phyloP scores from a whole-genome alignment of 805 yeast species.

The Myxozyma neglecta region DNA sequence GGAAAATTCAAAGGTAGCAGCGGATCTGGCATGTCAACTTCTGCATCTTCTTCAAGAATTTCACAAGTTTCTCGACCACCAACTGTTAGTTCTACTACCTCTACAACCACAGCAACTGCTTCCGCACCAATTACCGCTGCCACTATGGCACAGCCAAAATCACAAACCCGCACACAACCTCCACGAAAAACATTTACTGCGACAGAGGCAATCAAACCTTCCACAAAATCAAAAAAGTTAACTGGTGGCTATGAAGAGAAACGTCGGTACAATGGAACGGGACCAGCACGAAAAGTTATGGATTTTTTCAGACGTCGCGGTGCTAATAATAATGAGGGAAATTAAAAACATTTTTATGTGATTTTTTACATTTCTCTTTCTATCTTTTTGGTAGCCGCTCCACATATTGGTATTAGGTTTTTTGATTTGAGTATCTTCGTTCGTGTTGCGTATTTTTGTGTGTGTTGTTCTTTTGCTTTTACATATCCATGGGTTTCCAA shows the following conservation, averaged over 20 bases:
- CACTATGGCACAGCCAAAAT: too few species aligned
- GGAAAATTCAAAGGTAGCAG: constrained; percentile 13
- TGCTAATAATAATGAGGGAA: not conserved
- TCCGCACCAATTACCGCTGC: not conserved
- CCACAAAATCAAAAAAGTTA: not conserved
- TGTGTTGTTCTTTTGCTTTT: not conserved
- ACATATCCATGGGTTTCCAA: too few species aligned
- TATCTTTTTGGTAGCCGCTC: not conserved
- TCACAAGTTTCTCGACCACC: not conserved
- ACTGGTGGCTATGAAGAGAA: constrained; percentile 12
- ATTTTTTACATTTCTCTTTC: not conserved
- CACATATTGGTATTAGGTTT: not conserved
- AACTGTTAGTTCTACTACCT: not conserved
- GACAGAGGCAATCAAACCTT: not conserved
- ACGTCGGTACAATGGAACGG: constrained; percentile 12
- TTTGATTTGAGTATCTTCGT: not conserved
- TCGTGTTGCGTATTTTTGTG: not conserved
- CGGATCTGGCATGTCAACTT: not conserved
- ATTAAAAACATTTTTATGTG: not conserved
- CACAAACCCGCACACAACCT: not conserved
- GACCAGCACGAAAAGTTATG: constrained; percentile 29
- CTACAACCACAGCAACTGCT: constrained; percentile 1
- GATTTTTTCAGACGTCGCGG: constrained; percentile 28
- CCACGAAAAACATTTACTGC: not conserved
- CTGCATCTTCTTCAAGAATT: not conserved